Evolutionary conservation across 345 rosid species (phyloP), one percentile per base, ranked within the genome.

Genomic region (Aegle marmelos): DNA sequence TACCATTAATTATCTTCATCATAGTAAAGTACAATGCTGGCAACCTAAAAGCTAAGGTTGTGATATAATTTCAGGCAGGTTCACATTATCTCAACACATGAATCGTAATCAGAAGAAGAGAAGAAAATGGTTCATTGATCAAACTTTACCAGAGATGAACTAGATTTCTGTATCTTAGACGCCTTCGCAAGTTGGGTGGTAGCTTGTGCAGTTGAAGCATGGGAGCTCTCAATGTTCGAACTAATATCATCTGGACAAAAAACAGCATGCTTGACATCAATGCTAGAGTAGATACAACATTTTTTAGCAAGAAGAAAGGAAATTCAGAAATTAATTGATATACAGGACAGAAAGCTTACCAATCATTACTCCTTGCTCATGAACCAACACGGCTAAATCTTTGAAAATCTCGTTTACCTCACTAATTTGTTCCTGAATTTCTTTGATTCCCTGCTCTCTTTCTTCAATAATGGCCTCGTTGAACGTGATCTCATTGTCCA

Each of bases 361-460:
- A 50, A 90, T 90, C 80, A 92, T 84, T 30, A 77, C 76, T 73
- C 96, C 94, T 89, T 92, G 94, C 72, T 85, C 89, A 62, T 82
- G 88, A 39, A 89, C 92, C 78, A 90, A 75, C 62, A 84, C 83
- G 73, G 90, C 94, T 72, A 90, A 83, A 81, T 92, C 96, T 89
- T 90, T 92, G 79, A 92, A 92, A 36, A 92, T 92, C 72, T 90
- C 94, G 81, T 89, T 92, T 67, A 92, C 96, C 78, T 90, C 92
- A 39, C 88, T 79, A 74, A 90, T 92, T 80, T 90, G 94, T 60
- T 87, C 85, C 81, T 90, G 92, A 72, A 92, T 82, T 81, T 90
- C 96, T 86, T 87, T 83, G 73, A 90, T 92, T 34, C 94, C 96
- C 75, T 90, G 96, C 68, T 92, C 92, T 80, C 93, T 78, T 86